Conservation (phyloP, 192 early-diverging fungal genomes). For the Podila horticola region DNA sequence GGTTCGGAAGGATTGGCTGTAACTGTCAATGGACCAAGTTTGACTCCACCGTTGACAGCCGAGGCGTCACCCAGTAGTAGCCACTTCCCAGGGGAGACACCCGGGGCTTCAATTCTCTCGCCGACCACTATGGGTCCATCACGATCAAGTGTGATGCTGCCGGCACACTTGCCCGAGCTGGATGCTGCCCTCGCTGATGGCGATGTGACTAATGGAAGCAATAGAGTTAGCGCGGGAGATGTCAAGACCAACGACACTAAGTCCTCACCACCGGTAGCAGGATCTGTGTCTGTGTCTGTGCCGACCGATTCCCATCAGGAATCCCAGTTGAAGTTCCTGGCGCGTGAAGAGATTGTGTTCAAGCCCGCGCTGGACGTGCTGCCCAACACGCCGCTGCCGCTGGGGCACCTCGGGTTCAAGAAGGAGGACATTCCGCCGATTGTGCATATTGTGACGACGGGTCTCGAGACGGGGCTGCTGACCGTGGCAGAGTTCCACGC, state of each 20-base stretch:
- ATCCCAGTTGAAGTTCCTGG: conserved; percentile 24
- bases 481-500: conserved; percentile 36
- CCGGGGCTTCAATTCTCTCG: too few relatives aligned
- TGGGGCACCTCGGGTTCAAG: conserved; percentile 47
- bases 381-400: conserved; percentile 43
- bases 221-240: too few relatives aligned
- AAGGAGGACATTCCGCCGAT: conserved; percentile 51
- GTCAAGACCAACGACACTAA: too few relatives aligned
- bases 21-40: not conserved
- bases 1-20: too few relatives aligned
- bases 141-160: too few relatives aligned
- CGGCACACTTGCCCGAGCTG: too few relatives aligned
- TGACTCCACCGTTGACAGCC: too few relatives aligned
- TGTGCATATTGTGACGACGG: conserved; percentile 35
- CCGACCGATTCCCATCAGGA: not conserved
- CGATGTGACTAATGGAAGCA: too few relatives aligned
- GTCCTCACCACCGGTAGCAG: not conserved
- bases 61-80: too few relatives aligned
- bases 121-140: too few relatives aligned
- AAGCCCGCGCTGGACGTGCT: conserved; percentile 41
- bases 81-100: too few relatives aligned
- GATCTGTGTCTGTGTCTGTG: not conserved
- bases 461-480: conserved; percentile 29
- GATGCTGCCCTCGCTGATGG: too few relatives aligned
- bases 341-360: conserved; percentile 46